Base-by-base conservation (phyloP, 2,329 filamentous ascomycete genomes). In the Colletotrichum abscissum region DNA sequence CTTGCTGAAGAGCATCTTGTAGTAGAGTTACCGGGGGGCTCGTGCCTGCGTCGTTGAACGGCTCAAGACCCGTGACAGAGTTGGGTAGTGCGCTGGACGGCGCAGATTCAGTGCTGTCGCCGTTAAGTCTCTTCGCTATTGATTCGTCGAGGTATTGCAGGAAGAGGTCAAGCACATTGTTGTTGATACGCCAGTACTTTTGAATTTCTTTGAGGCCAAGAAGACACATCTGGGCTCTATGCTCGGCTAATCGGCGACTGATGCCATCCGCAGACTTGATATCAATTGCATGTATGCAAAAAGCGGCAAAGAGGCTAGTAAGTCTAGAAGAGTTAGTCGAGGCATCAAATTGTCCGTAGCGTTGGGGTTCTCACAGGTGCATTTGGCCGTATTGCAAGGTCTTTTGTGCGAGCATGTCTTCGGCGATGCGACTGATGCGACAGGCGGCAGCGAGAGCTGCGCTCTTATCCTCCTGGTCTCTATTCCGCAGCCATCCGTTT, bases 151-250 rank as follows among this genome's bases (percentile, higher is more conserved):
- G 79, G 4, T 83, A 83, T 28, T 80, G 81, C 0, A 84, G 75
- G 33, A 84, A 84, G 6, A 84, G 73, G 28, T 84, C 82, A 6
- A 84, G 78, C 0, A 83, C 76, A 42, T 81, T 82, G 74, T 82
- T 83, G 77, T 84, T 84, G 72, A 83, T 82, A 22, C 80, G 77
- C 82, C 82, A 84, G 75, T 83, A 83, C n/a, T 82, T 82, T 30
- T 83, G 81, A 0, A 84, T 78, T 73, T 83, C 82, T 54, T 83
- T 80, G 1, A 84, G 77, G 4, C 81, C 81, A 3, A 84, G 75
- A 2, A 83, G 80, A 49, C 81, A 84, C 73, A 82, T 80, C 42
- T 83, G 81, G 1, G 82, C 82, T 22, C 82, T 78, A 70, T 83
- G 80, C 64, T 83, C 81, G 30, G 82, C 81, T 9, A 84, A 80